Percentiles rank a stretch among this genome's conserved stretches.
Evolutionary conservation across 2,329 filamentous ascomycete species (phyloP).

Genomic region (Fusarium avenaceum): DNA sequence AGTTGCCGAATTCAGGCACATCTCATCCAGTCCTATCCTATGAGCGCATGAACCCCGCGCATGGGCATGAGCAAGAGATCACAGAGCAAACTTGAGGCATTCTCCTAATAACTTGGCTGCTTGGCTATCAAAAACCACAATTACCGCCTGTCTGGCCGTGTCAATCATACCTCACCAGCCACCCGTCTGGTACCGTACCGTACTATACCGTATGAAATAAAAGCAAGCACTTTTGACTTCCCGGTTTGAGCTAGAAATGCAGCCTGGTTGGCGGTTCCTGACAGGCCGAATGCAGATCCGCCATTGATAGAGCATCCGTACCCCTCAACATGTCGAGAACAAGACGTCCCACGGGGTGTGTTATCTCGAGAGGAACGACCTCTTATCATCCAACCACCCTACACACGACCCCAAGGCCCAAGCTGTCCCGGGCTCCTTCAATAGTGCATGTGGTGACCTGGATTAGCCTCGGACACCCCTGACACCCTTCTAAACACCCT

Average conservation of each 20-base stretch:
- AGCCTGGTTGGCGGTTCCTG: conserved; percentile 37
- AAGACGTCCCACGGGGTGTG: background rate
- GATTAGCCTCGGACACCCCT: conserved; percentile 23
- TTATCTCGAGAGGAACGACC: background rate
- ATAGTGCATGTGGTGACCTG: conserved; percentile 36
- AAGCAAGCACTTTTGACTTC: no score
- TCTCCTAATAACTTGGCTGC: no score
- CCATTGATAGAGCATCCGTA: conserved; percentile 14
- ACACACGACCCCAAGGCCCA: background rate
- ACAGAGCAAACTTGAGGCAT: background rate
- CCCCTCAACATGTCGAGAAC: no score
- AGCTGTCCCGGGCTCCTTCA: background rate
- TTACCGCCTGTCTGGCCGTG: background rate
- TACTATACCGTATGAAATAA: no score
- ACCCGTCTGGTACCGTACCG: background rate
- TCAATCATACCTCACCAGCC: background rate
- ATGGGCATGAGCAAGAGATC: background rate
- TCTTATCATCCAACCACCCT: conserved; percentile 23
- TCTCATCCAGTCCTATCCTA: background rate
- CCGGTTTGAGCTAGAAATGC: conserved; percentile 25
- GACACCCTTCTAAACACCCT: background rate
- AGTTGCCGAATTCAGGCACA: background rate
- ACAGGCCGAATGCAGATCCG: conserved; percentile 42
- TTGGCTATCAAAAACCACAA: background rate
- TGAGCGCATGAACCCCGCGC: background rate